phyloP scores from a whole-genome alignment of 345 rosid genomes.

The Boechera divaricarpa region DNA sequence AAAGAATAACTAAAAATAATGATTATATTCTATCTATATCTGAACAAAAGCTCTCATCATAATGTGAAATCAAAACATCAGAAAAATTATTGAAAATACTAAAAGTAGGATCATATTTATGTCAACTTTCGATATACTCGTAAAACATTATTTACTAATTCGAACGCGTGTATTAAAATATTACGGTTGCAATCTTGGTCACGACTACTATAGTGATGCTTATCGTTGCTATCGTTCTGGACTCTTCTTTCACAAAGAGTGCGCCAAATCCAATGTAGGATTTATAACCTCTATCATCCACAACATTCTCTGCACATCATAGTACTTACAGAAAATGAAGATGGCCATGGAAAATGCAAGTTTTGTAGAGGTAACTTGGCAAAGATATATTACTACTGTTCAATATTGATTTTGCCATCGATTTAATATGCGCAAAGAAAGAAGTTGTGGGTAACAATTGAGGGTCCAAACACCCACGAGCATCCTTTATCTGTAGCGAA shows the following conservation, averaged over 20 bases:
- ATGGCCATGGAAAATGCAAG: not conserved
- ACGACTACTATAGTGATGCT: not conserved
- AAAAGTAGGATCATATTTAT: no score
- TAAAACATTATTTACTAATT: not conserved
- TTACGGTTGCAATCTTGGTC: not conserved
- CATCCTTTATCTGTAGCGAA: no score
- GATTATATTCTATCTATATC: not conserved
- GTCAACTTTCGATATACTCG: not conserved
- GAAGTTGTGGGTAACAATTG: not conserved
- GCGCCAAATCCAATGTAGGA: no score
- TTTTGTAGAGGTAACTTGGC: constrained; percentile 11
- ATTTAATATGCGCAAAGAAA: not conserved
- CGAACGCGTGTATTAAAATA: not conserved
- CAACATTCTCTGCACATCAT: no score
- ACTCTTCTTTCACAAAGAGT: not conserved
- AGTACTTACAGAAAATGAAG: no score
- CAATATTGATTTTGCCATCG: not conserved
- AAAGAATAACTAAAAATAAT: not conserved
- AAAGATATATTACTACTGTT: not conserved
- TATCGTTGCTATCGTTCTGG: not conserved
- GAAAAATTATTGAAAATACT: not conserved
- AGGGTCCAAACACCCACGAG: not conserved
- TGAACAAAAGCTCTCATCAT: not conserved
- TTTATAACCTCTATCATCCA: no score
- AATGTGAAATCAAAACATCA: not conserved